Base-by-base conservation (phyloP, 164 flowering plant species). In the Stephania japonica region DNA sequence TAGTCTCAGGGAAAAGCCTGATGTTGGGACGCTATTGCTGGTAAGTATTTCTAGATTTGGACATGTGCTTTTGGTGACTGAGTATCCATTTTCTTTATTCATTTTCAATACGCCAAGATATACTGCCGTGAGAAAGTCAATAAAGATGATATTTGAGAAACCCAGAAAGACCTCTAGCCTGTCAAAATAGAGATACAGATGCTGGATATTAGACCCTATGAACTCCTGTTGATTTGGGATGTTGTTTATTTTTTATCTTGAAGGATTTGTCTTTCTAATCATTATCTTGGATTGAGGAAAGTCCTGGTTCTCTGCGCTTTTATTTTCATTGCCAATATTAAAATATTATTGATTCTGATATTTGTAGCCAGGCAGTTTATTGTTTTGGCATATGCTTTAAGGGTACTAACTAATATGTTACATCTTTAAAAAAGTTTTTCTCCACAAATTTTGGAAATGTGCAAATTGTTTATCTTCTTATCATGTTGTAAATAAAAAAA, bases 1-100 rank as follows among this genome's bases (percentile, higher is more conserved):
- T 70, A 88, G 79, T 75, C 71, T 91, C 59, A 96, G 87, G 80
- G 99, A 96, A 74, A 96, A 92, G 80, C 98, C 99, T 18, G 99
- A 96, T 86, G 99, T 96, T 79, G 98, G 84, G 69, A 89, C 91
- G 43, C 78, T 96, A 64, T 79, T 96, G 82, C 32, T 86, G 90
- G 98, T 93, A 89, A 78, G 80, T 50, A 21, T 74, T 42, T 21
- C 13, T n/a, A 16, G 11, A 68, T 70, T 47, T 47, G 53, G 53
- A 4, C 18, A 32, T n/a, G 6, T 43, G 43, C 11, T 27, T 18
- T 5, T 1, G n/a, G 5, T 43, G 23, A 43, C 32, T 6, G 25
- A 53, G 53, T 50, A 47, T 42, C 32, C 59, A 9, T 47, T 11
- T 50, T 18, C 32, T 65, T 42, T 72, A 3, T 71, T 23, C 25